Base-by-base conservation (phyloP, 495 filamentous ascomycete species). In the Xylaria sp. region DNA sequence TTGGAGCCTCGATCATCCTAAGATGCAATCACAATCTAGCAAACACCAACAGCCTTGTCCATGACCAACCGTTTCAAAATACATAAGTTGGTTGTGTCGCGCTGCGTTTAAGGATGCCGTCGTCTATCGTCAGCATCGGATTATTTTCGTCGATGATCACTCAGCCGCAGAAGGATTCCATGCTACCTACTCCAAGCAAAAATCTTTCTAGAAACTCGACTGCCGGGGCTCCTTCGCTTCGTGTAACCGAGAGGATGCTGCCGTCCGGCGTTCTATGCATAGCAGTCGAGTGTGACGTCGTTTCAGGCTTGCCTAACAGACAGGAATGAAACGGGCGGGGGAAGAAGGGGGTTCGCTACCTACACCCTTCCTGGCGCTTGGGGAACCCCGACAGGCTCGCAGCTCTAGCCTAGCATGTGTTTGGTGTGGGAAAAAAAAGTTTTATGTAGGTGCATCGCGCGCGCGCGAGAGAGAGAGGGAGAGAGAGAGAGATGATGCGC, bases 221-320 rank as follows among this genome's bases (percentile, higher is more conserved):
- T 48, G 44, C 62, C 44, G 62, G 62, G 43, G 31, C 1, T 21
- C 43, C 52, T 58, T 67, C 53, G 66, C 26, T 46, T 65, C 61
- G 59, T 50, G 61, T 71, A 55, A 55, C 69, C 61, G 58, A 53
- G 26, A 61, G 43, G 15, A 50, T 44, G 62, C 57, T 69, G 57
- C 67, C 40, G 48, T 50, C 37, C 55, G 48, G 2, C 48, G 46
- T 64, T 71, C 61, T 50, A 65, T 71, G 61, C 61, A 71, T 55
- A 58, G 46, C 11, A 59, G 50, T 68, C 35, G 50, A 59, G 58
- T 59, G 69, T 59, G 59, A 66, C 61, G 50, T 58, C 61, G 61
- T 64, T 66, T 71, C 69, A 71, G 69, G 61, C 40, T 64, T 71
- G 69, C 59, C 40, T 15, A 59, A 59, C 69, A 71, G 8, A 57